Base-by-base conservation (phyloP, 371 early-diverging fungal species). In the Mucor saturninus region DNA sequence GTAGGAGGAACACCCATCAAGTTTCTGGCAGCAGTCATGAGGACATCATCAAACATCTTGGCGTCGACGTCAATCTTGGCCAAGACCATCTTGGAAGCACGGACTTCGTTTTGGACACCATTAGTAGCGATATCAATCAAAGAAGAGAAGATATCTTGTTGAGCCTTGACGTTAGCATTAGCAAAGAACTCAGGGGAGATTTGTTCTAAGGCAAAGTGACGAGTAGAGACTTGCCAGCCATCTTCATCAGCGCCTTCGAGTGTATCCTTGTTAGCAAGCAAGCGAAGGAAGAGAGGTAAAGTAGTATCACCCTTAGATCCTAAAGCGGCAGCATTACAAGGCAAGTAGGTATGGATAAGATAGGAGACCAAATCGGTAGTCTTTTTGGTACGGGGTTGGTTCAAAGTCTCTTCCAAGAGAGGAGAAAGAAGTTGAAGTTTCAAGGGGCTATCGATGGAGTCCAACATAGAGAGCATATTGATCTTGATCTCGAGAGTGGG, bases 51-150 rank as follows among this genome's bases (percentile, higher is more conserved):
- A 58, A 76, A 68, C 64, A 81, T 61, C 38, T 71, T 69, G 37
- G 87, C 85, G 43, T 81, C 73, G n/a, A 92, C 59, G 10, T 77
- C 74, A 53, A 93, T 67, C 13, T 71, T 62, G 5, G 75, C 66
- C 42, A 91, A 73, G 3, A 89, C 83, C 15, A 70, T 68, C 77
- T 90, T 90, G 48, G 83, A 79, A 0, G 77, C 78, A 21, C 81
- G 81, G 10, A 86, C 81, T 15, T 87, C 83, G 50, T 84, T 77
- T 63, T 86, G 84, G 32, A 80, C 73, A 30, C 87, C 89, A 4
- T 86, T 83, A 35, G 88, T 84, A 7, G 87, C 88, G 52, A 90
- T 77, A 55, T 89, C 82, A 30, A 94, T 70, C 46, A 95, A 69
- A 5, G 84, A 73, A 21, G 71, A 57, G 53, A 93, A 87, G 26